phyloP scores from a whole-genome alignment of 352 stramenopile species.

The Phytophthora meadii region DNA sequence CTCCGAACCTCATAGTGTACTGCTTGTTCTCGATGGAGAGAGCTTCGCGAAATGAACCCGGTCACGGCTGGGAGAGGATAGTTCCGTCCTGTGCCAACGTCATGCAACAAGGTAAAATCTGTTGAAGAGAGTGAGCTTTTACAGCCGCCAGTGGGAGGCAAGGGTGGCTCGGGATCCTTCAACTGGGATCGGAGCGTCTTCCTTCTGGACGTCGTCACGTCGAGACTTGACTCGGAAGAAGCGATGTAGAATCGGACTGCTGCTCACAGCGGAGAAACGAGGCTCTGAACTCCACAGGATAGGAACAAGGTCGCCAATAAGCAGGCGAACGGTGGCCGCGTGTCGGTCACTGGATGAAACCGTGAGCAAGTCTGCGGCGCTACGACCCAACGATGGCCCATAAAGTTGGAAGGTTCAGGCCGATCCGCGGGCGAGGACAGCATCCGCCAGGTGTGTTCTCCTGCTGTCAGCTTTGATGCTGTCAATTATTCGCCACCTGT shows the following conservation, averaged over 20 bases:
- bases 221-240: constrained; percentile 19
- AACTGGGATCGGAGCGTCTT: constrained; percentile 28
- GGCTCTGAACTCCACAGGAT: constrained; percentile 16
- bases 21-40: constrained; percentile 8
- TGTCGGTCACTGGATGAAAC: constrained; percentile 3
- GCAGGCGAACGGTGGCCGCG: constrained; percentile 11
- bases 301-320: constrained; percentile 23
- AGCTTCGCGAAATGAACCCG: constrained; percentile 32
- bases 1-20: constrained; percentile 35
- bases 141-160: constrained; percentile 21
- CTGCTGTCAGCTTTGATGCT: background rate
- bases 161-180: constrained; percentile 26
- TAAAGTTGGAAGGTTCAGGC: constrained; percentile 24
- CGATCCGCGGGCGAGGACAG: background rate
- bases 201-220: constrained; percentile 11
- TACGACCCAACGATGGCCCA: constrained; percentile 24
- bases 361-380: constrained; percentile 9
- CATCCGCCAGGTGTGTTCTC: constrained; percentile 16
- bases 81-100: constrained; percentile 29
- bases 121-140: constrained; percentile 31
- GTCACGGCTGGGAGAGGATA: constrained; percentile 8
- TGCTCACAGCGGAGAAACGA: constrained; percentile 33
- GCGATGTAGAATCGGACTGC: constrained; percentile 31
- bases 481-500: constrained; percentile 2
- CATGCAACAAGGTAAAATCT: constrained; percentile 18